phyloP scores from a whole-genome alignment of 345 rosid species.

The Kernera saxatilis region DNA sequence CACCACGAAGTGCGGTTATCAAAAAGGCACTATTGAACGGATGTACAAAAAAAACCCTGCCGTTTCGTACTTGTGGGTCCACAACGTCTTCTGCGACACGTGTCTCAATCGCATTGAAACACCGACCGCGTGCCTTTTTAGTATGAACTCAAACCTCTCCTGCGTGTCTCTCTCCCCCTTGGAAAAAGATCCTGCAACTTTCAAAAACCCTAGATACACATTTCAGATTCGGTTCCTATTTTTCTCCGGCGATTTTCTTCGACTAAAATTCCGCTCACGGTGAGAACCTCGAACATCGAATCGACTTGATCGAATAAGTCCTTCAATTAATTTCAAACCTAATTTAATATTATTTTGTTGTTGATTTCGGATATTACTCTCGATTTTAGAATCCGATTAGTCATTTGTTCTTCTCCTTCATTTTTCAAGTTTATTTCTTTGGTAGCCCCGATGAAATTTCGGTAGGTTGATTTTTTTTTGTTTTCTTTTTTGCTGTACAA shows the following conservation, averaged over 20 bases:
- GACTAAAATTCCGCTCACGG: constrained; percentile 11
- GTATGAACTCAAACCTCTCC: neutral
- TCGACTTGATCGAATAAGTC: constrained; percentile 6
- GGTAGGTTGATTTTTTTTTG: neutral
- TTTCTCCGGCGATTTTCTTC: constrained; percentile 3
- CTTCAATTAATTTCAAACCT: neutral
- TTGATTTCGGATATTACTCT: neutral
- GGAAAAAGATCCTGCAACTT: neutral
- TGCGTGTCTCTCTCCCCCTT: neutral
- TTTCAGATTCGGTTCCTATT: neutral
- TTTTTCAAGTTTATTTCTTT: neutral
- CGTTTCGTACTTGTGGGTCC: neutral
- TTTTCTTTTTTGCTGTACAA: neutral
- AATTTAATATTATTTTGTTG: neutral
- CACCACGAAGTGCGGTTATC: neutral
- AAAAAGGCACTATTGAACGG: neutral
- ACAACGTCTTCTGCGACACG: neutral
- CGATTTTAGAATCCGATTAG: neutral
- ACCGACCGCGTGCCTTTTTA: constrained; percentile 3
- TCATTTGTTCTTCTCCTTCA: neutral
- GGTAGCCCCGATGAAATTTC: neutral
- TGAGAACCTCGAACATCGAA: neutral
- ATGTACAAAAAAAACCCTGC: neutral
- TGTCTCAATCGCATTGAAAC: neutral
- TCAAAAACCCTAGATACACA: constrained; percentile 23